A percentile compares a stretch with the other conserved stretches of the same genome.
These are phyloP conservation scores for Suillus subluteus DNA, from an alignment of 768 basidiomycete genomes.

Conservation along the genomic window DNA sequence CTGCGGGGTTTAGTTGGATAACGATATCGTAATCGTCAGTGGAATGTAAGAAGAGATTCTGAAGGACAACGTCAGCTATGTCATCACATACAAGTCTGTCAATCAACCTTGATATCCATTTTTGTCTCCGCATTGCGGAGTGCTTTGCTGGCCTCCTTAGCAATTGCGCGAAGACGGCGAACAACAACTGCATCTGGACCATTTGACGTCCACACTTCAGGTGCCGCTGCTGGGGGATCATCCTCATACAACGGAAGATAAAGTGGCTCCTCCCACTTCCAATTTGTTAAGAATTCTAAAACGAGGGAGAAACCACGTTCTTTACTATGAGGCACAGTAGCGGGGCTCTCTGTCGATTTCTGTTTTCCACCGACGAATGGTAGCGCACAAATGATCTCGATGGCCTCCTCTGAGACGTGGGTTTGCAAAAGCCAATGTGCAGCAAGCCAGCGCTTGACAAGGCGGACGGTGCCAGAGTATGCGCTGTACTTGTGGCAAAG, in stretches of 20 bases:
- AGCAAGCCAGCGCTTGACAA: constrained; percentile 92
- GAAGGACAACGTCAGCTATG: constrained; percentile 10
- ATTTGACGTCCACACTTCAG: constrained; percentile 65
- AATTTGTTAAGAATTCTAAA: constrained; percentile 73
- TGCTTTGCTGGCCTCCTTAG: constrained; percentile 71
- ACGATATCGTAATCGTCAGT: constrained; percentile 85
- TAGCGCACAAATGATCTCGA: constrained; percentile 83
- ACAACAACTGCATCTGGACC: constrained; percentile 77
- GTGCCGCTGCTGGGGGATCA: constrained; percentile 10
- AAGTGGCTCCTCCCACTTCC: constrained; percentile 81
- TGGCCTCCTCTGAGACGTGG: constrained; percentile 75
- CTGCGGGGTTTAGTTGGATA: constrained; percentile 66
- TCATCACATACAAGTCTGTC: background rate
- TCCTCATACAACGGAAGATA: constrained; percentile 71
- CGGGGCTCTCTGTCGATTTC: constrained; percentile 38
- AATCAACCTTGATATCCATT: constrained; percentile 59
- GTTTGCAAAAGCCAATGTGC: constrained; percentile 83
- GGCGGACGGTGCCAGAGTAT: constrained; percentile 81
- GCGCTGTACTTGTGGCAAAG: constrained; percentile 80
- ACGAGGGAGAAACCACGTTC: constrained; percentile 80
- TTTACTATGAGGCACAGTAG: constrained; percentile 69
- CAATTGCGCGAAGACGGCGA: constrained; percentile 69
- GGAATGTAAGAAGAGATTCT: constrained; percentile 89
- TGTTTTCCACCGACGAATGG: constrained; percentile 64
- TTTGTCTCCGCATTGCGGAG: constrained; percentile 57